Base-by-base conservation (phyloP, 2,329 filamentous ascomycete genomes). In the Aspergillus uvarum region DNA sequence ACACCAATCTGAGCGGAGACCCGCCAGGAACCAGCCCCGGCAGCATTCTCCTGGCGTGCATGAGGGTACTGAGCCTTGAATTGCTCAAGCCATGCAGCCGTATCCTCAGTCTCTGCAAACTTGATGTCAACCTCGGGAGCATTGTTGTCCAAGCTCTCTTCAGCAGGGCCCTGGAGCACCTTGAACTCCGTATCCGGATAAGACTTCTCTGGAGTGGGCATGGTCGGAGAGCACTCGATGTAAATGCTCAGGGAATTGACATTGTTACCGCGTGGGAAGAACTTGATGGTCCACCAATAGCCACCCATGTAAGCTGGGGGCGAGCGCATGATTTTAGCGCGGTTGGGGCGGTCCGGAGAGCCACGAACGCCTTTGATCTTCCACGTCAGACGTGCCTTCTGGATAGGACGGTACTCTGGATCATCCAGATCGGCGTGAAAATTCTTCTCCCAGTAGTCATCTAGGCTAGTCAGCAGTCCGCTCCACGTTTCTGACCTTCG, bases 271-370 rank as follows among this genome's bases (percentile, higher is more conserved):
- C 81, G 80, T 2, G 86, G 86, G 65, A 85, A 87, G 68, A 87
- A 85, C 70, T 88, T 88, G 76, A 88, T 84, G 58, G 82, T 85
- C 85, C 85, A 88, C 69, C 87, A 85, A 62, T 84, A 82, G 21
- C 83, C 85, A 21, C 84, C 86, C 59, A 88, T 77, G 26, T 74
- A 80, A 11, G 85, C 82, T 5, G 80, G 69, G 0, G 80, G 83
- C 5, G 86, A 88, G 31, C 81, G 82, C 81, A 87, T 85, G 63
- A 87, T 76, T 47, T 81, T 78, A 42, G 82, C 80, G 47, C 80
- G 80, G 67, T 87, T 87, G 2, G 85, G 85, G 3, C 81, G 80
- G 52, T 87, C 84, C 54, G 79, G 82, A 12, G 85, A 87, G 52
- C 86, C 86, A 61, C 87, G 84, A 66, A 86, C 83, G 47, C 80